Evolutionary conservation across 164 flowering plant species (phyloP), one percentile per base, ranked within the genome.

Genomic region (Sextonia rubra): DNA sequence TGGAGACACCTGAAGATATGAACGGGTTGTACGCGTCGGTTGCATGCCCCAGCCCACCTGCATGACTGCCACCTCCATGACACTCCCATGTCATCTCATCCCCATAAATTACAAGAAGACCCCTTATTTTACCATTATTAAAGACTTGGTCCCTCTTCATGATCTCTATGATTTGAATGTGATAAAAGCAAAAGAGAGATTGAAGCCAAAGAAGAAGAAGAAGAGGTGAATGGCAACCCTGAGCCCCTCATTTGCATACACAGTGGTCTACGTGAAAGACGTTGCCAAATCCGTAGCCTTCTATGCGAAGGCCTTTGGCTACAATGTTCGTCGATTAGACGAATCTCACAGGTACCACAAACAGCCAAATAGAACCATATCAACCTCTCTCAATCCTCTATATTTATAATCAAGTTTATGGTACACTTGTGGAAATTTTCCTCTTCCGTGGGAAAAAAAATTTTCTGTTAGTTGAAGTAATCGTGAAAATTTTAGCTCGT

Each of bases 241-340:
- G n/a, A 83, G 25, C 23, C 94, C 97, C 47, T 75, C 76, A 3
- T 88, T 82, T 73, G 97, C 90, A 0, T 94, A 94, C 82, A 84
- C 90, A n/a, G 87, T 92, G 20, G 78, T 90, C 37, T 92, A 92
- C 80, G 96, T 90, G 70, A 83, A 83, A 75, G 97, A 94, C 77
- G 97, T 94, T 4, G 93, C 88, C 44, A 89, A 84, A 76, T 90
- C 97, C 1, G 82, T 87, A 0, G 92, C 55, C 0, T 94, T 94
- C 80, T 94, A 94, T 70, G 76, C 84, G 12, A 88, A 85, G 64
- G 98, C 94, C 64, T 94, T 94, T 68, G 97, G 95, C 60, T 79
- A 69, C 82, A 75, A 67, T 20, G 97, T 91, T 44, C 97, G 95
- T 32, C 92, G 91, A 70, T 62, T 89, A 1, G 97, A 92, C 76